These are phyloP conservation scores for Dryadomyces sulphureus DNA, from an alignment of 2,329 filamentous ascomycete genomes.

Conservation along the genomic window DNA sequence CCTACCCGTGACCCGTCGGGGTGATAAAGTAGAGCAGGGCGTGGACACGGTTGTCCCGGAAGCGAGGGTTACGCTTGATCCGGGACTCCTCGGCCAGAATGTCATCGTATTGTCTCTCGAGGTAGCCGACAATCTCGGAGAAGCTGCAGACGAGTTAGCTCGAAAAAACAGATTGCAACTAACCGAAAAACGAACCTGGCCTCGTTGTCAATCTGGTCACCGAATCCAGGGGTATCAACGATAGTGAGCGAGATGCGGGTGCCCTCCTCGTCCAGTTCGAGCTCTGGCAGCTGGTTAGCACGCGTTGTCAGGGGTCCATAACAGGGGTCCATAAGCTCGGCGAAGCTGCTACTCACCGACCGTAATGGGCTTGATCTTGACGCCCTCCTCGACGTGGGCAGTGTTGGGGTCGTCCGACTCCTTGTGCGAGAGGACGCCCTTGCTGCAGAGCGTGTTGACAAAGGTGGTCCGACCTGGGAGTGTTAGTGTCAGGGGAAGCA, in stretches of 20 bases:
- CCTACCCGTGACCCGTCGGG: conserved; percentile 84
- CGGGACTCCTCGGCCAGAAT: conserved; percentile 98
- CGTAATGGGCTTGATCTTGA: conserved; percentile 97
- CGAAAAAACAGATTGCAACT: neutral
- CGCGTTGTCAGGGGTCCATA: neutral
- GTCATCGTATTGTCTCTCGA: conserved; percentile 98
- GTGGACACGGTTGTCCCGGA: conserved; percentile 97
- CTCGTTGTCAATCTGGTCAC: conserved; percentile 98
- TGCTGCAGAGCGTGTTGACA: conserved; percentile 97
- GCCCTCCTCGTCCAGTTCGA: conserved; percentile 95
- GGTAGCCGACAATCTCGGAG: conserved; percentile 92
- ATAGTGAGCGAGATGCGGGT: conserved; percentile 97
- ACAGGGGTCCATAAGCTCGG: neutral
- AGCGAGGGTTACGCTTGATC: conserved; percentile 99
- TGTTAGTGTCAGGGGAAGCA: no score
- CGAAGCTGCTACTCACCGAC: conserved; percentile 46
- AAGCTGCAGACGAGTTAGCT: conserved; percentile 44
- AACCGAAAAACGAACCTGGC: conserved; percentile 47
- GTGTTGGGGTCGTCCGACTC: conserved; percentile 80
- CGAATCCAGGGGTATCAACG: conserved; percentile 95
- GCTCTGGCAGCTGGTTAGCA: conserved; percentile 37
- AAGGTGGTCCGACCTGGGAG: conserved; percentile 83
- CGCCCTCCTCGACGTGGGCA: conserved; percentile 88
- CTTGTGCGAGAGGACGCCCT: conserved; percentile 80
- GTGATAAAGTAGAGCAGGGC: conserved; percentile 99